Conservation (phyloP, 2,329 filamentous ascomycete species). For the Penicillium frequentans region DNA sequence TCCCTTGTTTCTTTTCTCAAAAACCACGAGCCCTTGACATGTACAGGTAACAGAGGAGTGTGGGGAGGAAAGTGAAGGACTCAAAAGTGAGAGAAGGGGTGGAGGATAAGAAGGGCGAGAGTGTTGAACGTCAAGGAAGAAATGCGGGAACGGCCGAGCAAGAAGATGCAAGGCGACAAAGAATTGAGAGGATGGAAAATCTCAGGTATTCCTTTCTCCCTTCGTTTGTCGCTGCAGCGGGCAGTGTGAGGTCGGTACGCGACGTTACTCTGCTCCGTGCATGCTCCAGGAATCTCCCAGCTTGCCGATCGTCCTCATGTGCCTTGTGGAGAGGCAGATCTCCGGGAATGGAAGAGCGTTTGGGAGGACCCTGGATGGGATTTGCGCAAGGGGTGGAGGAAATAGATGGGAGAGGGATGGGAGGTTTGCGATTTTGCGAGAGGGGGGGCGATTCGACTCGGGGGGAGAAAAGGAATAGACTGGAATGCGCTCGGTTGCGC, state of each 20-base stretch:
- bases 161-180: conserved; percentile 36
- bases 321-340: conserved; percentile 29
- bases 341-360: conserved; percentile 30
- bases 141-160: conserved; percentile 25
- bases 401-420: conserved; percentile 14
- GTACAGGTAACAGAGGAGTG: conserved; percentile 32
- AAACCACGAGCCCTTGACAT: conserved; percentile 27
- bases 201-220: conserved; percentile 15
- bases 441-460: neutral
- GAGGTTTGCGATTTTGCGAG: neutral
- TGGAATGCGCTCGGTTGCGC: conserved; percentile 36
- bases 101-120: neutral
- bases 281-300: conserved; percentile 42
- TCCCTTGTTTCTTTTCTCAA: conserved; percentile 10
- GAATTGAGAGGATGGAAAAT: conserved; percentile 26
- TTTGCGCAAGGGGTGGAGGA: conserved; percentile 32
- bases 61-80: conserved; percentile 25
- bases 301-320: conserved; percentile 39
- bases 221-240: conserved; percentile 36
- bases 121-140: conserved; percentile 10
- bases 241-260: conserved; percentile 25
- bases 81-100: conserved; percentile 15
- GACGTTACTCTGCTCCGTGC: conserved; percentile 43
- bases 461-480: conserved; percentile 1
- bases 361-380: conserved; percentile 25